Base-by-base conservation (phyloP, 805 yeast genomes). In the Wickerhamomyces chambardii region DNA sequence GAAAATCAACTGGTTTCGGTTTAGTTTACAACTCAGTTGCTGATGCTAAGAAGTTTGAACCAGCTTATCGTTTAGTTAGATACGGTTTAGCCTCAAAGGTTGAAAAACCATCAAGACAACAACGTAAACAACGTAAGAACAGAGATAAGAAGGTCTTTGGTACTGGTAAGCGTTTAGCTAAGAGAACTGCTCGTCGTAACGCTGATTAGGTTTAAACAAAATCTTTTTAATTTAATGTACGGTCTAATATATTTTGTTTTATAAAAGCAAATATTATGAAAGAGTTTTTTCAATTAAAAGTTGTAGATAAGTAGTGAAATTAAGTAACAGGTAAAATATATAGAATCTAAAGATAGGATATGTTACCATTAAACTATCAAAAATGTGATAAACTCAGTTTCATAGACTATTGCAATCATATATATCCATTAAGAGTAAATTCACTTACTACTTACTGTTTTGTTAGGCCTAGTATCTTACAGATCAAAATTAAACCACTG, bases 121-220 rank as follows among this genome's bases (percentile, higher is more conserved):
- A 92, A 79, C 86, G 98, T 81, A 92, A 92, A 75, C 97, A 90
- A 79, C 86, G 84, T 87, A 90, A 92, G 89, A 92, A 92, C 95
- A 87, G 97, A 79, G 95, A 84, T 64, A 81, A 83, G 87, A 92
- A 92, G 84, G 70, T 85, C 82, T 87, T 90, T 64, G 99, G 99
- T 82, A 92, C 98, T 61, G 95, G 89, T 64, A 82, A 77, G 68
- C 78, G 84, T 70, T 83, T 80, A 70, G 94, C 95, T 70, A 89
- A 87, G 78, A 80, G 73, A 70, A 76, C 79, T 64, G 90, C 90
- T 65, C 83, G 75, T 71, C 84, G 94, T 81, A 77, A 78, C 70
- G 81, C 86, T 67, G 94, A 84, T 64, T 83, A 83, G 60, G 40
- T 43, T 35, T 32, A 28, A 30, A 24, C 26, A 24, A 24, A 24